Conservation (phyloP, 345 rosid genomes). For the Brassica juncea region DNA sequence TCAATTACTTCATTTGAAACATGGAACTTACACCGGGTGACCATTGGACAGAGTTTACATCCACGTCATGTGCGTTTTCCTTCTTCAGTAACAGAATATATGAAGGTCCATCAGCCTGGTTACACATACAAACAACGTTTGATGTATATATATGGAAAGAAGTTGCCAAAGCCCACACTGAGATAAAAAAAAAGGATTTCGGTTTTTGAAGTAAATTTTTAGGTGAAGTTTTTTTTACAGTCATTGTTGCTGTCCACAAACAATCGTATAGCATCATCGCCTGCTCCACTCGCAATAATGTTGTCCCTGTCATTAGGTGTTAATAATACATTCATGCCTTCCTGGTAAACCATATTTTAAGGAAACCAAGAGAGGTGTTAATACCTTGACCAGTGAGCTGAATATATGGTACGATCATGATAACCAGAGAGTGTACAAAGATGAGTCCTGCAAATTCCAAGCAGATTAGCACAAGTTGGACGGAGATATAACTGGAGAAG, state of each 20-base stretch:
- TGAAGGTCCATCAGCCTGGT: slow-evolving; percentile 70
- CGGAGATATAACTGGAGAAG: too few species aligned
- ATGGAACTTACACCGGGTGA: slow-evolving; percentile 64
- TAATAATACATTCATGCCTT: too few species aligned
- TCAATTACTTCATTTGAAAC: slow-evolving; percentile 12
- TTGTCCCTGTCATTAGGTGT: slow-evolving; percentile 56
- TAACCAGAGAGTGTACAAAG: slow-evolving; percentile 82
- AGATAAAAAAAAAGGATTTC: too few species aligned
- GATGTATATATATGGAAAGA: too few species aligned
- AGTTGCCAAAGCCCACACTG: too few species aligned
- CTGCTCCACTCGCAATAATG: slow-evolving; percentile 88
- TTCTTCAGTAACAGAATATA: slow-evolving; percentile 62
- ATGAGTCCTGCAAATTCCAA: slow-evolving; percentile 64
- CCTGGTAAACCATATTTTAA: background rate
- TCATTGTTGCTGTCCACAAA: slow-evolving; percentile 63
- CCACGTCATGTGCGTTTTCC: slow-evolving; percentile 93
- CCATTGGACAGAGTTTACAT: slow-evolving; percentile 85
- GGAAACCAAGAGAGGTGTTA: background rate
- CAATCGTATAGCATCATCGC: slow-evolving; percentile 78
- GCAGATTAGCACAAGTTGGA: slow-evolving; percentile 7
- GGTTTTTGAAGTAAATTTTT: background rate
- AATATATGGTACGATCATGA: slow-evolving; percentile 90
- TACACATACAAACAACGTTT: slow-evolving; percentile 6
- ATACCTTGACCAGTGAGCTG: slow-evolving; percentile 98
- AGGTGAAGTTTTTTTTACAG: slow-evolving; percentile 43